phyloP scores from a whole-genome alignment of 73 alveolate genomes.

The Stentor roeselii region DNA sequence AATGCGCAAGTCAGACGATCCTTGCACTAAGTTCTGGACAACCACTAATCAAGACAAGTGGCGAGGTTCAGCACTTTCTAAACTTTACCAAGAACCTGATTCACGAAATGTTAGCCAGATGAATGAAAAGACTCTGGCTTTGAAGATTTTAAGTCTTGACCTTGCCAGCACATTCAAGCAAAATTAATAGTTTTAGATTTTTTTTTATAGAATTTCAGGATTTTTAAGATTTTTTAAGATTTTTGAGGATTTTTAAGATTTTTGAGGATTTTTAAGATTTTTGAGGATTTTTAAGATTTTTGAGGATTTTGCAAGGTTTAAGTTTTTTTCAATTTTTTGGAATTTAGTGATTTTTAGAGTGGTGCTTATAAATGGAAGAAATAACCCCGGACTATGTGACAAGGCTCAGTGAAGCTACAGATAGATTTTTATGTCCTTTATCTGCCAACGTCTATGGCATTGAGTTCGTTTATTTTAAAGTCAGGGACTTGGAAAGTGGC shows the following conservation, averaged over 20 bases:
- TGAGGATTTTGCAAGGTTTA: too few species aligned
- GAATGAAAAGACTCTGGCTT: constrained; percentile 50
- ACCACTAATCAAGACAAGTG: constrained; percentile 47
- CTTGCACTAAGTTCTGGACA: constrained; percentile 49
- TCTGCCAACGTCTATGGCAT: constrained; percentile 62
- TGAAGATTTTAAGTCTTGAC: constrained; percentile 54
- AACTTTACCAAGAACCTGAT: constrained; percentile 38
- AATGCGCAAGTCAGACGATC: constrained; percentile 48
- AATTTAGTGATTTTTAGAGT: too few species aligned
- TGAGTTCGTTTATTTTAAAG: constrained; percentile 55
- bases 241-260: too few species aligned
- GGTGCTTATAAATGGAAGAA: background rate
- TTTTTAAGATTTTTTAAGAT: too few species aligned
- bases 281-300: too few species aligned
- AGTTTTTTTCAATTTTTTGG: too few species aligned
- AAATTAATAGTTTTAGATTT: too few species aligned
- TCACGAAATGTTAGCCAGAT: constrained; percentile 32
- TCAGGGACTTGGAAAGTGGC: constrained; percentile 70
- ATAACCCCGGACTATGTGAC: constrained; percentile 9
- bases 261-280: too few species aligned
- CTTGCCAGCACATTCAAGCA: constrained; percentile 43
- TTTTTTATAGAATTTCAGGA: too few species aligned
- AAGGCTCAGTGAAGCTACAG: background rate
- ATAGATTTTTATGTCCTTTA: constrained; percentile 61
- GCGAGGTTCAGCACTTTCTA: constrained; percentile 44